These are phyloP conservation scores for Phycomyces blakesleeanus DNA, from an alignment of 192 early-diverging fungal species.

Conservation along the genomic window DNA sequence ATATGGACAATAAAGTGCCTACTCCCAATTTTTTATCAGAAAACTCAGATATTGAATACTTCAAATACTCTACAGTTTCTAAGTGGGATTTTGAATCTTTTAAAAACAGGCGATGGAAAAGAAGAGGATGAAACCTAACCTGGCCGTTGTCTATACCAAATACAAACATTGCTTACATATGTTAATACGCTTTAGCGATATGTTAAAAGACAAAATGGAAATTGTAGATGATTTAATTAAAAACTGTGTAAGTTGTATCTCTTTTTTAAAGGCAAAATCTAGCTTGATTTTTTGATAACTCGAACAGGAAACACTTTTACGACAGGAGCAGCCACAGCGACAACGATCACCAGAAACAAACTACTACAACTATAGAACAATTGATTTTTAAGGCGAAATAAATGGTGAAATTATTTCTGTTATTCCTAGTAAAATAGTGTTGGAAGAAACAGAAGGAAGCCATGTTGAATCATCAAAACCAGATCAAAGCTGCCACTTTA, in stretches of 20 bases:
- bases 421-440: constrained; percentile 5
- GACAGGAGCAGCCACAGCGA: constrained; percentile 6
- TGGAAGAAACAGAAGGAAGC: not conserved
- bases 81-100: constrained; percentile 6
- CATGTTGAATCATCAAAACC: not conserved
- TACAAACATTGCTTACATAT: constrained; percentile 5
- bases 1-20: not conserved
- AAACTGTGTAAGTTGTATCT: constrained; percentile 5
- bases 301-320: constrained; percentile 8
- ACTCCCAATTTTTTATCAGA: constrained; percentile 8
- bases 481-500: not conserved
- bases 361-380: constrained; percentile 10
- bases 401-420: not conserved
- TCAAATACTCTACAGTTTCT: constrained; percentile 12
- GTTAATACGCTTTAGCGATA: not conserved
- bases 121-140: not conserved
- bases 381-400: constrained; percentile 1
- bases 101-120: constrained; percentile 1
- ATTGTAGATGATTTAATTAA: constrained; percentile 5
- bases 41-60: not conserved
- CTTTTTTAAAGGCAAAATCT: constrained; percentile 6
- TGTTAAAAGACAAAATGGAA: not conserved
- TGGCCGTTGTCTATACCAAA: not conserved
- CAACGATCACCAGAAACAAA: not conserved
- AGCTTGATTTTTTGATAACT: constrained; percentile 1